phyloP scores from a whole-genome alignment of 2,329 filamentous ascomycete species.

The Leptodontidium sp. region DNA sequence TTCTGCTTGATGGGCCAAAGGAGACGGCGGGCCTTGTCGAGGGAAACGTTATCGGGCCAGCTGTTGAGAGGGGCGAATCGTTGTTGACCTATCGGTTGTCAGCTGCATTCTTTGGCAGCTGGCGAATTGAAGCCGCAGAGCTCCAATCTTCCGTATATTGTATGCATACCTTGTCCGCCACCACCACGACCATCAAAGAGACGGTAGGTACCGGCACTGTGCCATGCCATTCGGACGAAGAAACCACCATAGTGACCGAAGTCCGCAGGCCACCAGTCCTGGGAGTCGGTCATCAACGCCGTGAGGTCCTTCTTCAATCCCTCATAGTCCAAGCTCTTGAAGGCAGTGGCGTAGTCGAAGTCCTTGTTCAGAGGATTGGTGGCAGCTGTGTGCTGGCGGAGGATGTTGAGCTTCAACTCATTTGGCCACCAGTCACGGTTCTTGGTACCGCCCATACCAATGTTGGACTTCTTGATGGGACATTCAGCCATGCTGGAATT shows the following conservation, averaged over 20 bases:
- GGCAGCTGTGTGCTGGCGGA: conserved; percentile 72
- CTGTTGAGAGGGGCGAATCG: conserved; percentile 83
- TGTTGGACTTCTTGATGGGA: conserved; percentile 36
- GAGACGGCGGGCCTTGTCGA: conserved; percentile 83
- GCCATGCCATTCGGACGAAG: conserved; percentile 84
- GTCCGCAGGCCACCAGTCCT: conserved; percentile 85
- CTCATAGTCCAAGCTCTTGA: conserved; percentile 75
- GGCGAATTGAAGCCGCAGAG: conserved; percentile 42
- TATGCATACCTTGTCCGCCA: conserved; percentile 61
- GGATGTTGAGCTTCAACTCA: conserved; percentile 71
- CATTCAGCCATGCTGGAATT: conserved; percentile 38
- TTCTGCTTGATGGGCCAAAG: conserved; percentile 87
- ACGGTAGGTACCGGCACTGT: conserved; percentile 81
- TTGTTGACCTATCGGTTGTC: conserved; percentile 61
- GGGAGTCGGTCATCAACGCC: conserved; percentile 78
- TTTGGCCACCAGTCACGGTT: conserved; percentile 81
- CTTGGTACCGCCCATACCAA: conserved; percentile 67
- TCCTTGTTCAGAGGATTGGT: conserved; percentile 69
- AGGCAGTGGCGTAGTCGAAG: conserved; percentile 77
- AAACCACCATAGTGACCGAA: conserved; percentile 84
- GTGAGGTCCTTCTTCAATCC: conserved; percentile 77
- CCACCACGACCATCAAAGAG: conserved; percentile 79
- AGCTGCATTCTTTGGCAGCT: neutral
- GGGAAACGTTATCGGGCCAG: conserved; percentile 81
- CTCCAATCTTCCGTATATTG: neutral